Conservation (phyloP, 2,329 filamentous ascomycete genomes). For the Monosporascus sp. region DNA sequence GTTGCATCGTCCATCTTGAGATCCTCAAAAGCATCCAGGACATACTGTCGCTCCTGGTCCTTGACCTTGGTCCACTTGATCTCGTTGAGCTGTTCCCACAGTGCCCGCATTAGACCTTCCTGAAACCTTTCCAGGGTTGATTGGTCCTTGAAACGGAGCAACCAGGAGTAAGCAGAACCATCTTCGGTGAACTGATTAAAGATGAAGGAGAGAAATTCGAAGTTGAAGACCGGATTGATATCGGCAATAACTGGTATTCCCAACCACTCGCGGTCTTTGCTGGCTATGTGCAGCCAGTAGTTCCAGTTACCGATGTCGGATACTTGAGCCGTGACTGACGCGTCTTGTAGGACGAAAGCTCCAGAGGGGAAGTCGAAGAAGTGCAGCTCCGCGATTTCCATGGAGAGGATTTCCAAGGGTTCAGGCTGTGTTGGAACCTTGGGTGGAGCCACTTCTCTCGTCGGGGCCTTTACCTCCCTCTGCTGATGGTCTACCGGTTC, state of each 20-base stretch:
- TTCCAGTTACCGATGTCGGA: conserved; percentile 87
- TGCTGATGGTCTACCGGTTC: conserved; percentile 16
- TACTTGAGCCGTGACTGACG: conserved; percentile 70
- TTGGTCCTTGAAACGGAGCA: conserved; percentile 86
- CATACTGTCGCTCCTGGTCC: conserved; percentile 88
- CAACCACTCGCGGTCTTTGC: conserved; percentile 75
- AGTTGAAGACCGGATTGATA: conserved; percentile 98
- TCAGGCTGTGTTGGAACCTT: conserved; percentile 64
- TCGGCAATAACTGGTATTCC: conserved; percentile 82
- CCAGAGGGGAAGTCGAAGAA: conserved; percentile 87
- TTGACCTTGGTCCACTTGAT: conserved; percentile 92
- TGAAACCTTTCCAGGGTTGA: conserved; percentile 80
- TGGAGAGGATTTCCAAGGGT: conserved; percentile 65
- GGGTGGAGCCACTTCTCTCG: conserved; percentile 29
- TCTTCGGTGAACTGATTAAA: conserved; percentile 94
- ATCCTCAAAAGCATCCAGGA: conserved; percentile 92
- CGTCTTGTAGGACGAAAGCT: conserved; percentile 77
- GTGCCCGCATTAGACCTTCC: conserved; percentile 86
- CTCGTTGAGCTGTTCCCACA: conserved; percentile 96
- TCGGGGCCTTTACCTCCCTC: conserved; percentile 24
- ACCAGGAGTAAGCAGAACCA: conserved; percentile 90
- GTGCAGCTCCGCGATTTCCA: conserved; percentile 80
- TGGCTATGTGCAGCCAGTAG: conserved; percentile 88
- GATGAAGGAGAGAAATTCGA: conserved; percentile 97
- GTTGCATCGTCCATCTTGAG: conserved; percentile 81